Evolutionary conservation across 352 stramenopile genomes (phyloP), one percentile per base, ranked within the genome.

Genomic region (Peronospora destructor): DNA sequence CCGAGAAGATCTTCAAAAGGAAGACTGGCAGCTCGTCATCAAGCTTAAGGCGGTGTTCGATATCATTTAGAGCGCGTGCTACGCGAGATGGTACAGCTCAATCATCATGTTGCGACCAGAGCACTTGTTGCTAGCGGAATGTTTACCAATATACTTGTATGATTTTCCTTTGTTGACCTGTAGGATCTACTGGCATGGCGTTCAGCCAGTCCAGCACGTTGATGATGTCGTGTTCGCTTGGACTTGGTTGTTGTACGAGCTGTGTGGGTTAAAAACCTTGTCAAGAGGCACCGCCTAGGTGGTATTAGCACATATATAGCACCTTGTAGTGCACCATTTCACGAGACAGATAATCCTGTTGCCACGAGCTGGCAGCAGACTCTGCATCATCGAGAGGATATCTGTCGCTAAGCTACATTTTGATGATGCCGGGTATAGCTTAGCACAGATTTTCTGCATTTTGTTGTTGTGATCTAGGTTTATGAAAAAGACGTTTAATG

Each of bases 1-100:
- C 89, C 94, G 96, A 63, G 93, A 98, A 52, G 95, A 98, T 61
- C 66, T 99, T 28, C 94, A 96, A 63, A 98, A 97, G 64, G 94
- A 98, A 56, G 95, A 99, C 74, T 98, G 95, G 93, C 85, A 94
- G 59, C 82, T 99, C 32, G 94, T 99, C 42, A 95, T 99, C 48
- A 98, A 98, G 73, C 90, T 99, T 54, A 99, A 99, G 74, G 98
- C 98, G 77, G 88, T 98, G 40, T 98, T 98, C 63, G 86, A 95
- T 64, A 98, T 98, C 69, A 95, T 97, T 73, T 98, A 95, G 81
- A 77, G 50, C 35, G 53, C 34, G 34, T 14, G 34, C 50, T 26
- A 51, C 48, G 35, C n/a, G 36, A 42, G 19, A n/a, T 44, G 10
- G 7, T 9, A 21, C 38, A 21, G 19, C 38, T 29, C n/a, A 13